Conservation (phyloP, 768 basidiomycete genomes). For the Rhizopogon sp. region DNA sequence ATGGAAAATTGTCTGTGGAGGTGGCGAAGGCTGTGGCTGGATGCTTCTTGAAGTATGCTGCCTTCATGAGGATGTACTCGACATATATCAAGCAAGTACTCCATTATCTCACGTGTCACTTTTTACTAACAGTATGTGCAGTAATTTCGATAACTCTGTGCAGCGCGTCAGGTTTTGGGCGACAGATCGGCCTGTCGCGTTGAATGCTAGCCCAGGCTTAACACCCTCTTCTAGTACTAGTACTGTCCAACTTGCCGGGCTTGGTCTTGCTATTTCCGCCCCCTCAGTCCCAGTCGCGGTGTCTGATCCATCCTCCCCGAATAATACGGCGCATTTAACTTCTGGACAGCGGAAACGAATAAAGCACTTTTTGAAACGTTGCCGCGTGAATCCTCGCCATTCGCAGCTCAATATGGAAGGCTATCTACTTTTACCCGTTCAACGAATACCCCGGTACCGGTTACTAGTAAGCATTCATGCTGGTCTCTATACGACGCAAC, state of each 20-base stretch:
- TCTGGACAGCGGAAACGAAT: conserved; percentile 86
- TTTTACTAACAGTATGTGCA: conserved; percentile 26
- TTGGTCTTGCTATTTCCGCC: conserved; percentile 54
- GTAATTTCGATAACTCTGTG: conserved; percentile 92
- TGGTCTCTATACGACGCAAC: conserved; percentile 1
- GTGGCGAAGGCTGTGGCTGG: conserved; percentile 81
- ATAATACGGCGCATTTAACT: conserved; percentile 53
- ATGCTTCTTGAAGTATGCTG: conserved; percentile 90
- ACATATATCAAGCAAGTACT: conserved; percentile 88
- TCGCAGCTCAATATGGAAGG: conserved; percentile 93
- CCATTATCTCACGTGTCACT: conserved; percentile 5
- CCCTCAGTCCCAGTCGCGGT: conserved; percentile 41
- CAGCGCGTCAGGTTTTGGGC: conserved; percentile 87
- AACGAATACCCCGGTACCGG: conserved; percentile 95
- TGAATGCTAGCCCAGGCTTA: conserved; percentile 31
- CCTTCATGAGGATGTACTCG: conserved; percentile 99
- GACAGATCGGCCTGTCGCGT: conserved; percentile 43
- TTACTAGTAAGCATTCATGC: conserved; percentile 61
- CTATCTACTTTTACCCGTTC: conserved; percentile 90
- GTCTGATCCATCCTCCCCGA: conserved; percentile 33
- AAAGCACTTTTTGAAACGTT: conserved; percentile 84
- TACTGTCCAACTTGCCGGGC: conserved; percentile 55
- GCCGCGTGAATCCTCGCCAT: conserved; percentile 83
- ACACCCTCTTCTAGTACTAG: conserved; percentile 61
- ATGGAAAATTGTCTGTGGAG: conserved; percentile 66